A percentile compares a stretch with the other conserved stretches of the same genome.
Evolutionary conservation across 228 moss, liverwort and hornwort species (phyloP).

Genomic region (Sphagnum magellanicum): DNA sequence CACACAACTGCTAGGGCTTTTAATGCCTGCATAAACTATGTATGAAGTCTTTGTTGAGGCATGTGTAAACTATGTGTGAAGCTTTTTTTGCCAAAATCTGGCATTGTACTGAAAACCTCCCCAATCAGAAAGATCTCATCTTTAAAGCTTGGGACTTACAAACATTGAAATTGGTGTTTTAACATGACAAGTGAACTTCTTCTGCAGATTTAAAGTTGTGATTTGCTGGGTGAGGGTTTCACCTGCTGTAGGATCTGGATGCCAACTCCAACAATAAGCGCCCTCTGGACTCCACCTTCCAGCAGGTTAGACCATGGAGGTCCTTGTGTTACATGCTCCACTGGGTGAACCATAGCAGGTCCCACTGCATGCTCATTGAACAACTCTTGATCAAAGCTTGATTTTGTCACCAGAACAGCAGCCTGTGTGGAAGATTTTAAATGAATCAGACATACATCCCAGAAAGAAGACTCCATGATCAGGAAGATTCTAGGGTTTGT

Average conservation of each 20-base stretch:
- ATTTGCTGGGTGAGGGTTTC: not conserved
- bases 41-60: too few species aligned
- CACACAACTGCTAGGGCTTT: too few species aligned
- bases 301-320: slow-evolving; percentile 52
- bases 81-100: too few species aligned
- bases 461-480: not conserved
- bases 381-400: slow-evolving; percentile 39
- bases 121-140: too few species aligned
- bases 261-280: slow-evolving; percentile 75
- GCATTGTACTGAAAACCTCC: too few species aligned
- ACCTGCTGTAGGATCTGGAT: slow-evolving; percentile 91
- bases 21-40: too few species aligned
- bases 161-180: not conserved
- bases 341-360: slow-evolving; percentile 82
- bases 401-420: slow-evolving; percentile 71
- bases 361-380: slow-evolving; percentile 62
- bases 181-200: not conserved
- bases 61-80: too few species aligned
- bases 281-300: slow-evolving; percentile 84
- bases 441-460: too few species aligned
- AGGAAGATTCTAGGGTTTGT: too few species aligned
- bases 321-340: slow-evolving; percentile 65
- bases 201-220: not conserved
- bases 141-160: too few species aligned
- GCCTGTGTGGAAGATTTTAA: slow-evolving; percentile 22